Conservation (phyloP, 306 rosid genomes). For the Rosa lucieae region DNA sequence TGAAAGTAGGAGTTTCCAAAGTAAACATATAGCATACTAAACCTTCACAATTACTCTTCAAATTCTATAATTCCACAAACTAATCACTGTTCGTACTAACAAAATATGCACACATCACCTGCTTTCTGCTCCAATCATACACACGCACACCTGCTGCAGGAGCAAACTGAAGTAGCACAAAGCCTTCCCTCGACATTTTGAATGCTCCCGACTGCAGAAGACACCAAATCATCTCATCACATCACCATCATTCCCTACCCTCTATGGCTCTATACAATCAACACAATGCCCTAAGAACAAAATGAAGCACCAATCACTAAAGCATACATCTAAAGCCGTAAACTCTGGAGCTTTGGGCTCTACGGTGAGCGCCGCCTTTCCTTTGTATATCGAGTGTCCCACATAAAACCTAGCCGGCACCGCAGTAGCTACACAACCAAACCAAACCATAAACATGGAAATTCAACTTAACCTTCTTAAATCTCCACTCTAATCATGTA, state of each 20-base stretch:
- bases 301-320: slow-evolving; percentile 15
- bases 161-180: slow-evolving; percentile 88
- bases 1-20: background rate
- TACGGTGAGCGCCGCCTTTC: slow-evolving; percentile 87
- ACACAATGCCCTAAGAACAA: slow-evolving; percentile 4
- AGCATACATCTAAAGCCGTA: slow-evolving; percentile 62
- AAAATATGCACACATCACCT: slow-evolving; percentile 45
- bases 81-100: background rate
- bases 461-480: slow-evolving; percentile 5
- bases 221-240: slow-evolving; percentile 26
- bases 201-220: slow-evolving; percentile 78
- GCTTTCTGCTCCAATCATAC: slow-evolving; percentile 90
- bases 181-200: slow-evolving; percentile 83
- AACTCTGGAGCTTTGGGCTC: slow-evolving; percentile 88
- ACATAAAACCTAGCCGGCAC: slow-evolving; percentile 76
- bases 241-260: slow-evolving; percentile 16
- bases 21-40: background rate
- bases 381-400: slow-evolving; percentile 91
- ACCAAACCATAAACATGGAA: slow-evolving; percentile 19
- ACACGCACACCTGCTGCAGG: slow-evolving; percentile 71
- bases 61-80: background rate
- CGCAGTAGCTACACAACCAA: slow-evolving; percentile 42
- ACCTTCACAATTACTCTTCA: background rate
- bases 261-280: background rate
- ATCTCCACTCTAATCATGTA: background rate